These are phyloP conservation scores for Annulohypoxylon nitens DNA, from an alignment of 495 filamentous ascomycete species.

Conservation along the genomic window DNA sequence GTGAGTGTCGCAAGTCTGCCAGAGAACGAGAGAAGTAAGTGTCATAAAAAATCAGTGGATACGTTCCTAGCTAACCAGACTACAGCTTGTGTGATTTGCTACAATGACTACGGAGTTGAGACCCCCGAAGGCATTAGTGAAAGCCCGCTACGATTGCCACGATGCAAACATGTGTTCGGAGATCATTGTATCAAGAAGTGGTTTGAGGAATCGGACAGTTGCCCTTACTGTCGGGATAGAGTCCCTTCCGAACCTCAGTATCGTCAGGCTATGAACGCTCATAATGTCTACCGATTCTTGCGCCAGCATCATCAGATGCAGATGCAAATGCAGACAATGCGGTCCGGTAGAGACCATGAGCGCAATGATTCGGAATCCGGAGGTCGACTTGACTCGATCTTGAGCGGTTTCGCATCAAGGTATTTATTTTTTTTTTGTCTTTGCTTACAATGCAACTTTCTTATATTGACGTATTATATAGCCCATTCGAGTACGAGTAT, in stretches of 20 bases:
- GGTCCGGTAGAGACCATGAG: constrained; percentile 23
- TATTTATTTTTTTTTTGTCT: constrained; percentile 6
- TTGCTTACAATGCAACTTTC: neutral
- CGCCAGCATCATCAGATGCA: constrained; percentile 41
- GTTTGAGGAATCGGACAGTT: constrained; percentile 70
- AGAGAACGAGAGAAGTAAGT: constrained; percentile 64
- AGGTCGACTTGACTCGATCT: constrained; percentile 15
- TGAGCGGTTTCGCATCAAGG: constrained; percentile 31
- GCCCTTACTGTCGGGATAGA: constrained; percentile 70
- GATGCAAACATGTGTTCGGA: constrained; percentile 71
- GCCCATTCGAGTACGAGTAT: constrained; percentile 33
- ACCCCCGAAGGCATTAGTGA: constrained; percentile 67
- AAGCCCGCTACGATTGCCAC: constrained; percentile 64
- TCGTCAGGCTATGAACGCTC: constrained; percentile 33
- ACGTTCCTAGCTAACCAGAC: constrained; percentile 23
- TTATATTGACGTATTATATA: constrained; percentile 20
- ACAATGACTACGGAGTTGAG: constrained; percentile 65
- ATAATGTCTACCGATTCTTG: constrained; percentile 43
- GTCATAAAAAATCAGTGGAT: neutral
- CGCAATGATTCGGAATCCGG: constrained; percentile 25
- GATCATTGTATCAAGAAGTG: constrained; percentile 72
- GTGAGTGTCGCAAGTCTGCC: constrained; percentile 58
- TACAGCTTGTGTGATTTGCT: constrained; percentile 68
- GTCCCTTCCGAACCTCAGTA: constrained; percentile 62
- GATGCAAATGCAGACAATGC: constrained; percentile 30